These are phyloP conservation scores for Fistulinella cinereoalba DNA, from an alignment of 1,284 basidiomycete species.

Conservation along the genomic window DNA sequence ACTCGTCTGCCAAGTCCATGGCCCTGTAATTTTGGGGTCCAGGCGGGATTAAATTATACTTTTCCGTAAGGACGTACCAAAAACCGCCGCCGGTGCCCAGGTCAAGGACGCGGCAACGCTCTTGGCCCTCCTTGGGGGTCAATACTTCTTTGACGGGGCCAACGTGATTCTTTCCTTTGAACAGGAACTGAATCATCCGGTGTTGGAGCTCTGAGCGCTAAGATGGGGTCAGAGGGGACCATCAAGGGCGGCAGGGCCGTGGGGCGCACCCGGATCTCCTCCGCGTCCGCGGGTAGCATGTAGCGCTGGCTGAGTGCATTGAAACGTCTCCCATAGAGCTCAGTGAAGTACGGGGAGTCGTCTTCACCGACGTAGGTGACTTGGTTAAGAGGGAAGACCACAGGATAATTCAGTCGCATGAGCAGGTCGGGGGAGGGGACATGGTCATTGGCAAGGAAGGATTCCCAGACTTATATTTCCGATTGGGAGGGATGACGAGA, in stretches of 20 bases:
- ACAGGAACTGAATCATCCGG: slow-evolving; percentile 61
- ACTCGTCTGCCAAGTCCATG: slow-evolving; percentile 67
- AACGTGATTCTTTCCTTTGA: slow-evolving; percentile 57
- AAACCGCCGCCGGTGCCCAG: slow-evolving; percentile 62
- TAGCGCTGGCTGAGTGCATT: slow-evolving; percentile 52
- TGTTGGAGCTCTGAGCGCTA: slow-evolving; percentile 63
- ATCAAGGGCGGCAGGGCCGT: neutral
- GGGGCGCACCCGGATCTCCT: slow-evolving; percentile 52
- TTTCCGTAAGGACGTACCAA: slow-evolving; percentile 42
- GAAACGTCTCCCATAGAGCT: slow-evolving; percentile 46
- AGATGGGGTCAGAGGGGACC: slow-evolving; percentile 4
- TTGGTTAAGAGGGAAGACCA: slow-evolving; percentile 36
- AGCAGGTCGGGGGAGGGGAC: slow-evolving; percentile 14
- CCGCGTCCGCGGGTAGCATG: slow-evolving; percentile 58
- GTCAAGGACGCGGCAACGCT: slow-evolving; percentile 51
- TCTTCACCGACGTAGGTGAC: slow-evolving; percentile 41
- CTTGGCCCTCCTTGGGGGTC: slow-evolving; percentile 26
- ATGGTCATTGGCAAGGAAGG: slow-evolving; percentile 12
- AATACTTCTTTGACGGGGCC: slow-evolving; percentile 59
- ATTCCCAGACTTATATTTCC: slow-evolving; percentile 31
- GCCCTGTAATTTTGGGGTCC: slow-evolving; percentile 41
- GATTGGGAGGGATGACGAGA: slow-evolving; percentile 33
- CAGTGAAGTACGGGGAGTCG: slow-evolving; percentile 49
- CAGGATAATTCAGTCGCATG: slow-evolving; percentile 34
- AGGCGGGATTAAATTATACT: slow-evolving; percentile 7